Evolutionary conservation across 306 rosid species (phyloP).

Genomic region (Cajanus cajan): DNA sequence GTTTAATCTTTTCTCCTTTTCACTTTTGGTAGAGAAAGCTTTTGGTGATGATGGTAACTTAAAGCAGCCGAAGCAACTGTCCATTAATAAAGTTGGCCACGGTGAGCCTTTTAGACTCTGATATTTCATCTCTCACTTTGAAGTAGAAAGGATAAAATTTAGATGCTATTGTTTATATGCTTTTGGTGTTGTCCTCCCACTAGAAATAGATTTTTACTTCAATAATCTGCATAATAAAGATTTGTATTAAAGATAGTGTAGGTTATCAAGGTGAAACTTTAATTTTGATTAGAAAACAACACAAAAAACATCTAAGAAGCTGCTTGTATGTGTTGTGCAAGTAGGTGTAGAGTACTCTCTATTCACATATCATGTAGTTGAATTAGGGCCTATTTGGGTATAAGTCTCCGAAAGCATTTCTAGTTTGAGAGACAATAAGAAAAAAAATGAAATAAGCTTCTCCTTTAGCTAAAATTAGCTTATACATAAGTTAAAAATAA

Average conservation of each 20-base stretch:
- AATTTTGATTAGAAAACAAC: neutral
- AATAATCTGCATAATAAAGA: neutral
- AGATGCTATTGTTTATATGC: neutral
- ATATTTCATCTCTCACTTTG: neutral
- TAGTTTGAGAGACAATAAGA: too few species aligned
- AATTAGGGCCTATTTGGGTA: too few species aligned
- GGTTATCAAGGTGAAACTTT: neutral
- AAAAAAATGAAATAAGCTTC: too few species aligned
- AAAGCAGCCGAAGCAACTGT: conserved; percentile 80
- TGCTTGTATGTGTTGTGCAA: neutral
- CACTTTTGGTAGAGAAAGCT: conserved; percentile 73
- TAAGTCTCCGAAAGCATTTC: too few species aligned
- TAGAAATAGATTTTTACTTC: neutral
- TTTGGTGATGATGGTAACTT: conserved; percentile 80
- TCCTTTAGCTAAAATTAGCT: too few species aligned
- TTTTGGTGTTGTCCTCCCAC: neutral
- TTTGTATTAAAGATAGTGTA: neutral
- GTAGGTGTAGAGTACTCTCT: neutral
- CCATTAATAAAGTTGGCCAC: conserved; percentile 93
- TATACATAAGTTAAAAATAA: too few species aligned
- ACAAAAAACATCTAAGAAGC: neutral
- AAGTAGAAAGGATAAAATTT: neutral
- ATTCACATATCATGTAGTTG: neutral
- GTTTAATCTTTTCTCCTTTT: conserved; percentile 20
- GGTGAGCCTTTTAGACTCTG: conserved; percentile 45